Evolutionary conservation across 2,329 filamentous ascomycete genomes (phyloP).

Genomic region (Thermomyces lanuginosus): DNA sequence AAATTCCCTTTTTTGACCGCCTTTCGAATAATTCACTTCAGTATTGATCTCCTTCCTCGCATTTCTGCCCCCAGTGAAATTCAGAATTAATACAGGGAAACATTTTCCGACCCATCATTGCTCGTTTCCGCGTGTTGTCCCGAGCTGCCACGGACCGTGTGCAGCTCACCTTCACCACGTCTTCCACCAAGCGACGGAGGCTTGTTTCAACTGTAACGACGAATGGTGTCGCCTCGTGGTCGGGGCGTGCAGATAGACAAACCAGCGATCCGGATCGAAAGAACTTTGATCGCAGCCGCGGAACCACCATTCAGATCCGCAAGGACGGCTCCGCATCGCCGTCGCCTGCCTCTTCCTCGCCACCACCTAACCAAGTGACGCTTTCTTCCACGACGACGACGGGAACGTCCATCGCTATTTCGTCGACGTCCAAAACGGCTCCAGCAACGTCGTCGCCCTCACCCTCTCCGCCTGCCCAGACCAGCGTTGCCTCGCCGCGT

Average conservation of each 20-base stretch:
- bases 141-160: conserved; percentile 30
- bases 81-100: conserved; percentile 8
- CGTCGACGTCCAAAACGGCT: background rate
- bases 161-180: conserved; percentile 34
- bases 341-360: conserved; percentile 1
- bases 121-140: conserved; percentile 6
- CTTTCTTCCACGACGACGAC: background rate
- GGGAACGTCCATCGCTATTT: background rate
- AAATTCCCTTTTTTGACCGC: too few relatives aligned
- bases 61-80: too few relatives aligned
- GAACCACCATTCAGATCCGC: background rate
- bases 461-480: conserved; percentile 10
- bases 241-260: conserved; percentile 9
- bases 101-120: background rate
- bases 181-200: conserved; percentile 35
- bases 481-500: conserved; percentile 14
- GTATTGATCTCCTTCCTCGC: too few relatives aligned
- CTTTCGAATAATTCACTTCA: too few relatives aligned
- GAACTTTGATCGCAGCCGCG: background rate
- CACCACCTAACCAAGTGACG: too few relatives aligned
- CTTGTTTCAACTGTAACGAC: too few relatives aligned
- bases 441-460: conserved; percentile 13
- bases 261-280: too few relatives aligned
- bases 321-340: conserved; percentile 12
- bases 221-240: conserved; percentile 13